Conservation (phyloP, 495 filamentous ascomycete species). For the Clavariopsis aquatica region DNA sequence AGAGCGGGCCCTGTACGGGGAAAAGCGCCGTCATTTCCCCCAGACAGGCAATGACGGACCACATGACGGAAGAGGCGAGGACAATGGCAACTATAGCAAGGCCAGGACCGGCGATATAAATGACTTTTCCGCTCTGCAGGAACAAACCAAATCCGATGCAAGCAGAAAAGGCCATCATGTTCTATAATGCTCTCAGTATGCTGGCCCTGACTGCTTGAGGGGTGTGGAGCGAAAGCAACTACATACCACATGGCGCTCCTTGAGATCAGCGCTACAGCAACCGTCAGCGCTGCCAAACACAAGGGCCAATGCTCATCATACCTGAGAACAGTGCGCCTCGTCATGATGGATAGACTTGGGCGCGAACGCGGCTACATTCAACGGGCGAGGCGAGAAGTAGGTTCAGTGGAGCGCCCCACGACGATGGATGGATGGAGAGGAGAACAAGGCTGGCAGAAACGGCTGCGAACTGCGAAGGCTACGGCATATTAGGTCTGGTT, state of each 20-base stretch:
- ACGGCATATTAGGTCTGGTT: conserved; percentile 23
- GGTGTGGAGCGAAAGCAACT: neutral
- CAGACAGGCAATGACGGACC: conserved; percentile 53
- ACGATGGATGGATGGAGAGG: conserved; percentile 2
- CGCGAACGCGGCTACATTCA: conserved; percentile 7
- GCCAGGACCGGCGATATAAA: conserved; percentile 47
- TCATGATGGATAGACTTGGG: conserved; percentile 19
- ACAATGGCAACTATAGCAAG: conserved; percentile 47
- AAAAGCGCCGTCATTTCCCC: conserved; percentile 58
- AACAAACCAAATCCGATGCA: conserved; percentile 48
- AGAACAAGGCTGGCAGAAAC: conserved; percentile 25
- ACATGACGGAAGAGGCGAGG: conserved; percentile 53
- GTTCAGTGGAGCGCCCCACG: conserved; percentile 8
- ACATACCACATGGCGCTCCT: conserved; percentile 36
- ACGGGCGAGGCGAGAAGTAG: neutral
- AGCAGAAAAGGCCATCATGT: conserved; percentile 50
- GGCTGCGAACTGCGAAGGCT: conserved; percentile 12
- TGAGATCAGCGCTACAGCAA: conserved; percentile 24
- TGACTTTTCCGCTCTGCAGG: conserved; percentile 45
- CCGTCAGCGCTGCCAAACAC: neutral
- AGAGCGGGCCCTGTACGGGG: conserved; percentile 53
- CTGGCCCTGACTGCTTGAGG: neutral
- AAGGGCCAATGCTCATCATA: conserved; percentile 3
- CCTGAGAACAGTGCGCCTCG: conserved; percentile 33
- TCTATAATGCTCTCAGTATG: conserved; percentile 8